phyloP scores from a whole-genome alignment of 129 eudicot species.

The Pulicaria dysenterica region DNA sequence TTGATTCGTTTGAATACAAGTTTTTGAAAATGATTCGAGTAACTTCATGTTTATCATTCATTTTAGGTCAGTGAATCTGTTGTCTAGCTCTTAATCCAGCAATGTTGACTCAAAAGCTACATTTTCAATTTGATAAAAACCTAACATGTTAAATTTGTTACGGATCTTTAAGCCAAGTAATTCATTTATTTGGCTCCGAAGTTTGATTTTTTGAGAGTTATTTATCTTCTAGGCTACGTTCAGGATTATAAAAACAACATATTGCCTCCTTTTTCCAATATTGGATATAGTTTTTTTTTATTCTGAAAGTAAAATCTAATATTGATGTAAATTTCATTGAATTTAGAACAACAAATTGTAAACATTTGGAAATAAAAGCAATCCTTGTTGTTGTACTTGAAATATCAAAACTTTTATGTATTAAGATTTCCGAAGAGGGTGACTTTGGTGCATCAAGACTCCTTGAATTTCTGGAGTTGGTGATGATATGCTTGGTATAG shows the following conservation, averaged over 20 bases:
- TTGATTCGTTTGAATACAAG: constrained; percentile 20
- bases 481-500: too few species aligned
- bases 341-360: neutral
- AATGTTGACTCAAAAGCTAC: constrained; percentile 21
- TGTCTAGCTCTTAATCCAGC: constrained; percentile 13
- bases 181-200: neutral
- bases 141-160: neutral
- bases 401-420: neutral
- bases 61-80: neutral
- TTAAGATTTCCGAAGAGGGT: too few species aligned
- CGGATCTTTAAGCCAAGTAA: neutral
- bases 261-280: neutral
- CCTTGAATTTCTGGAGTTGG: too few species aligned
- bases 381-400: neutral
- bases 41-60: constrained; percentile 6
- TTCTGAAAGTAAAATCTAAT: neutral
- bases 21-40: neutral
- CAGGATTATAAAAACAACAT: constrained; percentile 12
- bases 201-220: neutral
- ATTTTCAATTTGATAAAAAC: constrained; percentile 9
- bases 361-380: neutral
- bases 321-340: neutral
- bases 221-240: constrained; percentile 17
- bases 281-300: neutral
- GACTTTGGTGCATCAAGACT: too few species aligned